These are phyloP conservation scores for Cochlearia excelsa DNA, from an alignment of 345 rosid species.

Conservation along the genomic window DNA sequence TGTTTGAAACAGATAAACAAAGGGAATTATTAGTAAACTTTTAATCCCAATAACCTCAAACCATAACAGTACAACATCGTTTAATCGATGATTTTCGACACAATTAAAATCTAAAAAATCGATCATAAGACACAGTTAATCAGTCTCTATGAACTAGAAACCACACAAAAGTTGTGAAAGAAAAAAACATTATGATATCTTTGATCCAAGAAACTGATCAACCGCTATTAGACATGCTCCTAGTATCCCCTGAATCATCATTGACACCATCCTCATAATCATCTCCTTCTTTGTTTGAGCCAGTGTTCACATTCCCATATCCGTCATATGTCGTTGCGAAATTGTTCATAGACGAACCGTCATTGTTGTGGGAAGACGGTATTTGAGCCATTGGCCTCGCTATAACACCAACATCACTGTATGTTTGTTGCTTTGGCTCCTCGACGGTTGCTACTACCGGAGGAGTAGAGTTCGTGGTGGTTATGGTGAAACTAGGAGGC, in stretches of 20 bases:
- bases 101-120: slow-evolving; percentile 16
- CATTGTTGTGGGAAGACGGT: slow-evolving; percentile 38
- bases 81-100: slow-evolving; percentile 16
- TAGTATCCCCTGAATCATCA: slow-evolving; percentile 53
- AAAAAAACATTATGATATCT: slow-evolving; percentile 16
- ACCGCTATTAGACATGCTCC: slow-evolving; percentile 47
- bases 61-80: slow-evolving; percentile 8
- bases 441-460: slow-evolving; percentile 37
- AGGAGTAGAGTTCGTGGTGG: slow-evolving; percentile 33
- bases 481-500: slow-evolving; percentile 40
- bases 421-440: slow-evolving; percentile 31
- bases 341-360: slow-evolving; percentile 40
- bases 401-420: slow-evolving; percentile 30
- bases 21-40: too few relatives aligned
- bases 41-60: slow-evolving; percentile 9
- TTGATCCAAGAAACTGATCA: slow-evolving; percentile 10
- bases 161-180: slow-evolving; percentile 25
- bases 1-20: too few relatives aligned
- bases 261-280: slow-evolving; percentile 38
- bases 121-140: slow-evolving; percentile 5
- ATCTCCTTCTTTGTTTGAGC: slow-evolving; percentile 26
- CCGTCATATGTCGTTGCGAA: slow-evolving; percentile 36
- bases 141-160: slow-evolving; percentile 19
- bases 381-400: slow-evolving; percentile 46
- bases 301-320: slow-evolving; percentile 35